These are phyloP conservation scores for Draba incana DNA, from an alignment of 345 rosid species.

Conservation along the genomic window DNA sequence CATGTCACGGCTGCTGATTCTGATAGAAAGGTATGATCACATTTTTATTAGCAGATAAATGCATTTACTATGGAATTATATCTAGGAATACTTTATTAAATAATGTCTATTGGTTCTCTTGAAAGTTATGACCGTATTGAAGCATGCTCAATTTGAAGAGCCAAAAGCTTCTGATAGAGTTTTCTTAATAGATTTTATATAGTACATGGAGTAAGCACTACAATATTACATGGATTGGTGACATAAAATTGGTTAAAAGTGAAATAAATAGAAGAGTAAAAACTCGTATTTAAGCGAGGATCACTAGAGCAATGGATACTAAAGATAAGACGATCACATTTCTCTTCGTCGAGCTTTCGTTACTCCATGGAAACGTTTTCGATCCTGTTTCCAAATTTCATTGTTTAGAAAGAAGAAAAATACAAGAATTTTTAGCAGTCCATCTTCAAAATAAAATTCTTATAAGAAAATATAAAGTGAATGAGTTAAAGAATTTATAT, in stretches of 20 bases:
- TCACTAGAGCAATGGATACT: neutral
- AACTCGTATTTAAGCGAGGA: neutral
- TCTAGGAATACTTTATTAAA: too few relatives aligned
- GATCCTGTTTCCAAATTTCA: slow-evolving; percentile 2
- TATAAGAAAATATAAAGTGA: too few relatives aligned
- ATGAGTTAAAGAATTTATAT: neutral
- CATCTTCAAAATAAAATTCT: neutral
- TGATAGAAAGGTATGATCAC: too few relatives aligned
- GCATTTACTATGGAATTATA: too few relatives aligned
- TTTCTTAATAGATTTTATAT: neutral
- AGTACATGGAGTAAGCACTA: neutral
- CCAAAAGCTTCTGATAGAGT: too few relatives aligned
- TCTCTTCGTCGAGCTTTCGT: slow-evolving; percentile 6
- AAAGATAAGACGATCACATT: slow-evolving; percentile 16
- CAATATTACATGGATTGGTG: neutral
- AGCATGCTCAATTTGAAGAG: too few relatives aligned
- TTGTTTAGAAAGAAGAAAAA: neutral
- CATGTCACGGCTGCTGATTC: too few relatives aligned
- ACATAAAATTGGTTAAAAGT: neutral
- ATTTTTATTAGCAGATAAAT: too few relatives aligned
- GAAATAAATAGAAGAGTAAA: neutral
- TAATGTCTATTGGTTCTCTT: too few relatives aligned
- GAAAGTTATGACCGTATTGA: too few relatives aligned
- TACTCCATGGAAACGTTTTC: slow-evolving; percentile 7
- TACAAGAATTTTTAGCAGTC: neutral